Base-by-base conservation (phyloP, 371 early-diverging fungal species). In the Saksenaea vasiformis region DNA sequence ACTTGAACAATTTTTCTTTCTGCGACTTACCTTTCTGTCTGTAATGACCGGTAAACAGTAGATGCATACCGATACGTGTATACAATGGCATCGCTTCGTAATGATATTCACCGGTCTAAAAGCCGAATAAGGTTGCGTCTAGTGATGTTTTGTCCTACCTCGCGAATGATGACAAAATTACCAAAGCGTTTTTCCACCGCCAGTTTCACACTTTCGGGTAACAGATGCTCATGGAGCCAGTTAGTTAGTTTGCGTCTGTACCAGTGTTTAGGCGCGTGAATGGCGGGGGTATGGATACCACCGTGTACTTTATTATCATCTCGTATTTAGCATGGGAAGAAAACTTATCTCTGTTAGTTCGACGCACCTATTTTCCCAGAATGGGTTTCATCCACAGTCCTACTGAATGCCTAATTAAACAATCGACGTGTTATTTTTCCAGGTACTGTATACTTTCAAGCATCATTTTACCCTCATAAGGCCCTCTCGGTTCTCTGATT, bases 81-180 rank as follows among this genome's bases (percentile, higher is more conserved):
- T 79, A 79, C 28, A 83, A 77, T 1, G 84, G 84, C 84, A 81
- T 80, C 36, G 81, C 84, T 61, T 83, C 84, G 72, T 81, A 83
- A 11, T 72, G 67, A 57, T 67, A 76, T 38, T 74, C 65, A 17
- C 72, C 74, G 5, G 79, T 79, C 77, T 79, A 70, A 31, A 31
- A 41, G 34, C 61, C 22, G 11, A 31, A 17, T 36, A 17, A 17
- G 13, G 19, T 26, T 34, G 24, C 47, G 17, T 51, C 17, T 44
- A 47, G 44, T 28, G 10, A 34, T 2, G 28, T 26, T 14, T 19
- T 43, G 43, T 38, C 43, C 22, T 28, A 78, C 82, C 76, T 73
- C 62, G 24, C 83, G 77, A 35, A 74, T 36, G 13, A 83, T 54
- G 3, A 83, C 74, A 71, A 79, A 83, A 58, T 76, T 78, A 15